Percentiles rank a stretch among this genome's conserved stretches.
These are phyloP conservation scores for Desmodesmus armatus DNA, from an alignment of 139 green algal species.

Conservation along the genomic window DNA sequence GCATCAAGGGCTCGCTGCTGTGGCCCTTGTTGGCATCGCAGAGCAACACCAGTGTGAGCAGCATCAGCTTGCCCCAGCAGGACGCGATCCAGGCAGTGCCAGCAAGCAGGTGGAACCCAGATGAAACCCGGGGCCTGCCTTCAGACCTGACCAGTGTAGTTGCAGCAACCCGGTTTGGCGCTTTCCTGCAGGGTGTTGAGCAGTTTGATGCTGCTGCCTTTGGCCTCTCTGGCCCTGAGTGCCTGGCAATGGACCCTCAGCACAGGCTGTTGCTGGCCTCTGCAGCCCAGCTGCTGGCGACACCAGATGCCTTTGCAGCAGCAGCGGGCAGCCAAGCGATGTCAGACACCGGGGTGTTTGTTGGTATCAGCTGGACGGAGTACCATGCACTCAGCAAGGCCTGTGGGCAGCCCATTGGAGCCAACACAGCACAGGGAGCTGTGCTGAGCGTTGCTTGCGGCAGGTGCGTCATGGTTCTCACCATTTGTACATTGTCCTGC, in stretches of 20 bases:
- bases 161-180: slow-evolving; percentile 61
- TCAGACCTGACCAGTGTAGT: background rate
- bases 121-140: background rate
- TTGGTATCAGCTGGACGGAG: slow-evolving; percentile 82
- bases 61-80: slow-evolving; percentile 9
- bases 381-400: slow-evolving; percentile 64
- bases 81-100: slow-evolving; percentile 44
- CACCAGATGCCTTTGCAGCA: background rate
- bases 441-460: slow-evolving; percentile 69
- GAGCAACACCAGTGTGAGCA: background rate
- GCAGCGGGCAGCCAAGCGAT: background rate
- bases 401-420: slow-evolving; percentile 44
- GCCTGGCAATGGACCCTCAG: slow-evolving; percentile 78
- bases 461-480: no score
- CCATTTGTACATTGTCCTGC: no score
- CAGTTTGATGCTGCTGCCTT: slow-evolving; percentile 77
- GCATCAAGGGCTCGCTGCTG: background rate
- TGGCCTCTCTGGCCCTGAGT: slow-evolving; percentile 64
- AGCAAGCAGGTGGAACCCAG: slow-evolving; percentile 28
- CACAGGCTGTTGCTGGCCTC: slow-evolving; percentile 81
- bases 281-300: slow-evolving; percentile 44
- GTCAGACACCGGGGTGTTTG: slow-evolving; percentile 60
- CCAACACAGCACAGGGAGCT: slow-evolving; percentile 76
- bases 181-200: slow-evolving; percentile 67
- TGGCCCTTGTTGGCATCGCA: background rate